Evolutionary conservation across 108 stramenopile species (phyloP), one percentile per base, ranked within the genome.

Genomic region (Heterococcus sp.): DNA sequence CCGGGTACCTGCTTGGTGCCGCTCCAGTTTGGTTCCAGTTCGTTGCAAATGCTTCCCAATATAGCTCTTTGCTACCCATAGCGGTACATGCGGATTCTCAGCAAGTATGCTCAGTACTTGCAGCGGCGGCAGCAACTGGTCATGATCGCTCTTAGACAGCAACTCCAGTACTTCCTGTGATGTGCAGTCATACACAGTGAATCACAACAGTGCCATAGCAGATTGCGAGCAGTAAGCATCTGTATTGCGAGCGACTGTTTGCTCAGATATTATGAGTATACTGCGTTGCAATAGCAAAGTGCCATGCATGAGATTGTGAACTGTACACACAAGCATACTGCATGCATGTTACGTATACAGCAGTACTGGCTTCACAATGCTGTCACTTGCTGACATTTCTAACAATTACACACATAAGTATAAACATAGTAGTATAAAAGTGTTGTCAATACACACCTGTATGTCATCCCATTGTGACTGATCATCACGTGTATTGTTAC

Each of bases 101-200:
- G 66, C 5, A 35, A 78, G 46, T 36, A 78, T 78, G 77, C 38
- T 38, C 69, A 78, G 26, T 69, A 78, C 77, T 70, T 78, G 36
- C 35, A 79, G 4, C 2, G 78, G 78, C 2, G 71, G 34, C 65
- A 79, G 65, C 71, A 58, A 71, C 38, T 72, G 78, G 2, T 79
- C 78, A 36, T 58, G 58, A n/a, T n/a, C n/a, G n/a, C n/a, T n/a
- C n/a, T n/a, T n/a, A 37, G 64, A 64, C 64, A 79, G 28, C 35
- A 79, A 46, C 38, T 69, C 78, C 35, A 39, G 38, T 30, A 79
- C 64, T 26, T 79, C 78, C 28, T 72, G 8, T 32, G 46, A 21
- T 58, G 21, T 21, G 21, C 46, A 58, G 8, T 8, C 8, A 21
- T 58, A 58, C 46, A 58, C 46, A 58, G 46, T 21, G 46, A 21